Conservation (phyloP, 2,329 filamentous ascomycete species). For the Pseudogymnoascus sp. region DNA sequence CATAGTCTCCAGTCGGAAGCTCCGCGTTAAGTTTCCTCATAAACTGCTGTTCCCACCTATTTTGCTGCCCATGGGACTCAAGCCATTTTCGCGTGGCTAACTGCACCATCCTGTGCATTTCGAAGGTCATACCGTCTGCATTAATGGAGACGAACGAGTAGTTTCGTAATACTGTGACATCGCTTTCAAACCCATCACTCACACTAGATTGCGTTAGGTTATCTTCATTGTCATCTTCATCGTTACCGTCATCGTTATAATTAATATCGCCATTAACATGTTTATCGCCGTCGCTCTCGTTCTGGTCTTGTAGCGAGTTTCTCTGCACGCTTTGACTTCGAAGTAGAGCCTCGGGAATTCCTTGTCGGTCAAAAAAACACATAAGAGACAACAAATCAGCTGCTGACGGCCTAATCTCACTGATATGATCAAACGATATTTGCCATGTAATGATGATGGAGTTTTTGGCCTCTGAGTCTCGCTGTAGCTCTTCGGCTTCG, state of each 20-base stretch:
- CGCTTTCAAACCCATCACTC: conserved; percentile 24
- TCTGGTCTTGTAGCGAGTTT: conserved; percentile 10
- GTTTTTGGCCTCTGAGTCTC: conserved; percentile 29
- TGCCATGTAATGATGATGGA: conserved; percentile 33
- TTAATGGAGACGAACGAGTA: conserved; percentile 30
- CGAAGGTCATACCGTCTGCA: conserved; percentile 23
- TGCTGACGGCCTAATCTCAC: conserved; percentile 27
- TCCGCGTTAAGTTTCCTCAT: conserved; percentile 22
- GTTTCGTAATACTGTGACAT: conserved; percentile 29
- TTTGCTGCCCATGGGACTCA: conserved; percentile 17
- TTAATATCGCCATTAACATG: conserved; percentile 8
- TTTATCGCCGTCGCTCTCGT: background rate
- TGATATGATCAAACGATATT: conserved; percentile 31
- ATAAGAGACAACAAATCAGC: conserved; percentile 37
- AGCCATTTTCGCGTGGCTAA: conserved; percentile 31
- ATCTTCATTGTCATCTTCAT: conserved; percentile 12
- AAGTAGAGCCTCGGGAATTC: conserved; percentile 31
- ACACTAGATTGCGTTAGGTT: conserved; percentile 14
- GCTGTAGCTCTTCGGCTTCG: conserved; percentile 28
- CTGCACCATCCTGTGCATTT: conserved; percentile 38
- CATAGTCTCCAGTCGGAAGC: conserved; percentile 18
- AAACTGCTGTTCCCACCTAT: conserved; percentile 26
- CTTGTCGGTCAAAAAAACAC: conserved; percentile 38
- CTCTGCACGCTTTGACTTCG: conserved; percentile 11
- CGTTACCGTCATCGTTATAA: conserved; percentile 6